Base-by-base conservation (phyloP, 176 grass and related monocot species). In the Olyra latifolia region DNA sequence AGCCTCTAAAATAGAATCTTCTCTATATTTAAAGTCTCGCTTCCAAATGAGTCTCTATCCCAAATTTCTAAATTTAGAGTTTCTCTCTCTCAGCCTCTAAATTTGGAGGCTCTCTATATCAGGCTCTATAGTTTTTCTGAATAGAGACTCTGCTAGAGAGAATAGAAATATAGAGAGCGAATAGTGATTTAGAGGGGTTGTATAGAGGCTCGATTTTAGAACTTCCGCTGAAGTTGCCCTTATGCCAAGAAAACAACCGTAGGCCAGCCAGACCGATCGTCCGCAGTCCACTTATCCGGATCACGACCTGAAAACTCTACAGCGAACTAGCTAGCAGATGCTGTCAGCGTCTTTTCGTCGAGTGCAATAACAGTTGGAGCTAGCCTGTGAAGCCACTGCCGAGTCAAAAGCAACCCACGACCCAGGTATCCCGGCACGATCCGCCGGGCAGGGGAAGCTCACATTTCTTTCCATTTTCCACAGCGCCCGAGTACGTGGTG, bases 321-420 rank as follows among this genome's bases (percentile, higher is more conserved):
- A 2, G 16, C 14, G 32, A 15, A 35, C 32, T 2, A 15, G 15
- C 32, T 2, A 15, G 15, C 8, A 16, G 84, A 59, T 10, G 60
- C 60, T 59, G 75, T 84, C 81, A 62, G 22, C 74, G 53, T 45
- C 87, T 88, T 88, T 88, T 80, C 27, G 75, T 24, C 43, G 87
- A 88, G 69, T 9, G 87, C 75, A 75, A 84, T 81, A 69, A 23
- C 87, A 88, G 69, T 88, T 84, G 43, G 4, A 80, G 50, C 42
- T 16, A 80, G 50, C 42, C n/a, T 56, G 46, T 30, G 40, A 84
- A 80, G 68, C 66, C 17, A 39, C 9, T 9, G 38, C 27, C 27
- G 27, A 84, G 76, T 84, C 69, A 68, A 88, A 88, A 88, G 69
- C 62, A 43, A 10, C 30, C 25, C n/a, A 40, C 54, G 68, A 74